A percentile compares a stretch with the other conserved stretches of the same genome.
Conservation (phyloP, 2,329 filamentous ascomycete genomes). For the Diplodia seriata region DNA sequence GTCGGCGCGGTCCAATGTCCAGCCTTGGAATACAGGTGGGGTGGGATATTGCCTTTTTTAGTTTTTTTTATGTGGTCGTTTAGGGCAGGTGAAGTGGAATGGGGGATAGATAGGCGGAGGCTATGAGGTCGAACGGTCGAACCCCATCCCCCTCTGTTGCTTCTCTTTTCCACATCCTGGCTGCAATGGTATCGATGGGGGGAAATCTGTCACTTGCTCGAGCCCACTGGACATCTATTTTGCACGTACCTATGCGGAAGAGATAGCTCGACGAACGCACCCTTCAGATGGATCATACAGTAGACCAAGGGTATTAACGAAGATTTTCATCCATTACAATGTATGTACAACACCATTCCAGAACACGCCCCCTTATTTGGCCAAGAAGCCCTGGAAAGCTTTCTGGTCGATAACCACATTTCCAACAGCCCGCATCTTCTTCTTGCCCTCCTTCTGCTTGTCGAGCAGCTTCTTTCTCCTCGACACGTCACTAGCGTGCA, state of each 20-base stretch:
- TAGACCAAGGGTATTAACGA: neutral
- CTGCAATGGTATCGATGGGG: no score
- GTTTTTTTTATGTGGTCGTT: no score
- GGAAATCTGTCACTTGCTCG: no score
- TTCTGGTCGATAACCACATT: conserved; percentile 97
- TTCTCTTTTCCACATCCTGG: no score
- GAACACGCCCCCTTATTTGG: conserved; percentile 59
- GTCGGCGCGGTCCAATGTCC: no score
- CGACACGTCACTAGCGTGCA: conserved; percentile 88
- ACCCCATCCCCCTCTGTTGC: no score
- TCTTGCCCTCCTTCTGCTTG: conserved; percentile 95
- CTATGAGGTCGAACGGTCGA: no score
- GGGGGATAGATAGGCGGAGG: no score
- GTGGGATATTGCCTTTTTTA: no score
- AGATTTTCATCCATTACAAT: neutral
- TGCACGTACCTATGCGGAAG: neutral
- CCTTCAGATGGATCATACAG: neutral
- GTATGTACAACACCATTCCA: neutral
- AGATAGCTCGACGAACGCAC: neutral
- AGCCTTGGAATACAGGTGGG: no score
- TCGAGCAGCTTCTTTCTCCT: conserved; percentile 86
- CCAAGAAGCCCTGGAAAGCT: conserved; percentile 91
- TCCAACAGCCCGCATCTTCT: conserved; percentile 79
- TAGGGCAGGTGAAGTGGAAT: no score
- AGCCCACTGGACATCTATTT: neutral